These are phyloP conservation scores for Kazachstania bromeliacearum DNA, from an alignment of 805 yeast species.

Conservation along the genomic window DNA sequence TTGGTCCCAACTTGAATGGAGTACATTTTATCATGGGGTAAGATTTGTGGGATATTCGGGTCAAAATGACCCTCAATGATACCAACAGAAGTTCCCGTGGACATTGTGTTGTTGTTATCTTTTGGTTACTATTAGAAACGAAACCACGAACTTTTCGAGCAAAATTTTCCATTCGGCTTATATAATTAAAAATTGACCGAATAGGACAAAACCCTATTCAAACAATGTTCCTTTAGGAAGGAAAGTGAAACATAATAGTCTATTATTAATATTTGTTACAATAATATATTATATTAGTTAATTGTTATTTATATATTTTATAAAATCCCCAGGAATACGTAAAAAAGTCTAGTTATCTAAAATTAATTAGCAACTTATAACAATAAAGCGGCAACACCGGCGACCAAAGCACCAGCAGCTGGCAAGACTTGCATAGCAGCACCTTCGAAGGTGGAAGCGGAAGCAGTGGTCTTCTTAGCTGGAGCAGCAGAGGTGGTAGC, in stretches of 20 bases:
- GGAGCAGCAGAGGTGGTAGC: slow-evolving; percentile 20
- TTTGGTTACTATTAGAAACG: not conserved
- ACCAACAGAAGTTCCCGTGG: slow-evolving; percentile 3
- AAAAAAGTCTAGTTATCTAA: too few relatives aligned
- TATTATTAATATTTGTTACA: not conserved
- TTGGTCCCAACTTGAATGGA: slow-evolving; percentile 61
- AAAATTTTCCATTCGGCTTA: too few relatives aligned
- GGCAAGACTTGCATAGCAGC: slow-evolving; percentile 39
- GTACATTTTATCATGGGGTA: slow-evolving; percentile 65
- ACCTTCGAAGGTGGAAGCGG: slow-evolving; percentile 31
- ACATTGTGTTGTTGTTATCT: not conserved
- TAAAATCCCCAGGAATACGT: too few relatives aligned
- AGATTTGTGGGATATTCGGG: slow-evolving; percentile 17
- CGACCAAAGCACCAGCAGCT: slow-evolving; percentile 40
- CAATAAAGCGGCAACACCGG: slow-evolving; percentile 42
- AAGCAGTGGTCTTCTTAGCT: slow-evolving; percentile 12
- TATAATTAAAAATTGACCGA: too few relatives aligned
- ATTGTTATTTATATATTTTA: too few relatives aligned
- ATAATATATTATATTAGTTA: too few relatives aligned
- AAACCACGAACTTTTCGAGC: not conserved
- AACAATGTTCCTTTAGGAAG: too few relatives aligned
- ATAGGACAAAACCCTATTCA: too few relatives aligned
- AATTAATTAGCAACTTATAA: too few relatives aligned
- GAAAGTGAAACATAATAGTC: not conserved
- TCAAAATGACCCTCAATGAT: slow-evolving; percentile 11